Evolutionary conservation across 768 basidiomycete genomes (phyloP), one percentile per base, ranked within the genome.

Genomic region (Mycena galericulata): DNA sequence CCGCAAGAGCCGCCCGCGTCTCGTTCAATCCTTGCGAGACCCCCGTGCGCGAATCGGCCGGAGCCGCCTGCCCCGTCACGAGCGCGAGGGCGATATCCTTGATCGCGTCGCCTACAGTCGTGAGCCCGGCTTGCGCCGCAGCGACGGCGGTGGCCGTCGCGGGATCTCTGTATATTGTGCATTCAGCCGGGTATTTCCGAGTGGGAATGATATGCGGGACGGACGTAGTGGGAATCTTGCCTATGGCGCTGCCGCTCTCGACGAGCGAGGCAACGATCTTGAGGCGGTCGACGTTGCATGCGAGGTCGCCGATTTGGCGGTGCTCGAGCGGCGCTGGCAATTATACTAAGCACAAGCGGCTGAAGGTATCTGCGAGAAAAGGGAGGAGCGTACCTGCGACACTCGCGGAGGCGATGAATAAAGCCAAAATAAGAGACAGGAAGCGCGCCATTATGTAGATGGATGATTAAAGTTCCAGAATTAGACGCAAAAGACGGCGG

Each of bases 251-350:
- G 20, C 72, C 67, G 3, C 74, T 72, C 14, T 43, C 30, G 10
- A 74, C 62, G 36, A 81, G 71, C 12, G 62, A 72, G 11, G 73
- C 61, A 27, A 79, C 78, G 65, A 76, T 79, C 65, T 73, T 67
- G 41, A 78, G 58, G 58, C 79, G 77, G 58, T 75, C 76, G 53
- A 78, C 27, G 72, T 80, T 80, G 75, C 79, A 81, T 40, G 73
- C 61, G 14, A 81, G 49, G 71, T 76, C 67, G 32, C 79, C 79
- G 27, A 79, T 56, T 68, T 78, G 77, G 47, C 79, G 79, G 47
- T 64, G 41, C 20, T 65, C 67, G 27, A 74, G 55, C 17, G 72
- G 72, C 3, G 66, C 68, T 72, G 34, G n/a, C n/a, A n/a, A n/a
- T n/a, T n/a, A n/a, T n/a, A n/a, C n/a, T n/a, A n/a, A n/a, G n/a